phyloP scores from a whole-genome alignment of 495 filamentous ascomycete species.

The Penicillium egyptiacum region DNA sequence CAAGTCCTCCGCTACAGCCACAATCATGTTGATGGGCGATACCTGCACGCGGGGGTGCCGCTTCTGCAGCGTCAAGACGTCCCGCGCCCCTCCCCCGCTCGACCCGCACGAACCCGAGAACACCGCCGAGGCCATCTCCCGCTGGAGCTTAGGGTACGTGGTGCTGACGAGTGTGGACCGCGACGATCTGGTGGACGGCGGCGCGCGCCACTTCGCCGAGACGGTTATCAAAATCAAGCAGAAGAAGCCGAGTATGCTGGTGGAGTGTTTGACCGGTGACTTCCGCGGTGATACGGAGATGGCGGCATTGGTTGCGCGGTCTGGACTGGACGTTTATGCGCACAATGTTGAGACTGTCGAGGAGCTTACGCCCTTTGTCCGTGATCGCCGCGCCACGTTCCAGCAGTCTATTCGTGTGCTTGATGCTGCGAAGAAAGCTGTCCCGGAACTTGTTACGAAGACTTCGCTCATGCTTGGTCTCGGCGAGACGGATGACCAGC shows the following conservation, averaged over 20 bases:
- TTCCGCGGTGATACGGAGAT: slow-evolving; percentile 79
- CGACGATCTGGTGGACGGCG: slow-evolving; percentile 87
- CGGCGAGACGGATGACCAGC: slow-evolving; percentile 87
- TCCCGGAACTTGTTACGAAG: slow-evolving; percentile 83
- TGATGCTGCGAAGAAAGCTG: slow-evolving; percentile 73
- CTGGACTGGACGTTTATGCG: slow-evolving; percentile 92
- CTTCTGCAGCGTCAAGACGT: slow-evolving; percentile 96
- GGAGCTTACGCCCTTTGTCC: slow-evolving; percentile 80
- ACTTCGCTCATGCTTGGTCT: slow-evolving; percentile 96
- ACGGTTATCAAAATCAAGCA: slow-evolving; percentile 92
- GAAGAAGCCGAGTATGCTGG: slow-evolving; percentile 80
- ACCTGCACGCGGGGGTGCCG: slow-evolving; percentile 96
- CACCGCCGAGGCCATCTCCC: slow-evolving; percentile 85
- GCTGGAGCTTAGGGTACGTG: slow-evolving; percentile 96
- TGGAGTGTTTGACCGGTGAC: slow-evolving; percentile 95
- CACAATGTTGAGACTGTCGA: slow-evolving; percentile 98
- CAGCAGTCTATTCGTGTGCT: slow-evolving; percentile 80
- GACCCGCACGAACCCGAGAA: slow-evolving; percentile 97
- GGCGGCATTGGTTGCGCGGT: slow-evolving; percentile 77
- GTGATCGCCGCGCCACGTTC: slow-evolving; percentile 89
- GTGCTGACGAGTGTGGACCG: slow-evolving; percentile 92
- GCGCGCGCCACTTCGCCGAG: slow-evolving; percentile 88
- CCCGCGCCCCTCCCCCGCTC: slow-evolving; percentile 70
- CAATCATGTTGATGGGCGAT: slow-evolving; percentile 99
- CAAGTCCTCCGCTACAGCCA: slow-evolving; percentile 90